A percentile compares a stretch with the other conserved stretches of the same genome.
Conservation (phyloP, 2,329 filamentous ascomycete genomes). For the Nakataea oryzae region DNA sequence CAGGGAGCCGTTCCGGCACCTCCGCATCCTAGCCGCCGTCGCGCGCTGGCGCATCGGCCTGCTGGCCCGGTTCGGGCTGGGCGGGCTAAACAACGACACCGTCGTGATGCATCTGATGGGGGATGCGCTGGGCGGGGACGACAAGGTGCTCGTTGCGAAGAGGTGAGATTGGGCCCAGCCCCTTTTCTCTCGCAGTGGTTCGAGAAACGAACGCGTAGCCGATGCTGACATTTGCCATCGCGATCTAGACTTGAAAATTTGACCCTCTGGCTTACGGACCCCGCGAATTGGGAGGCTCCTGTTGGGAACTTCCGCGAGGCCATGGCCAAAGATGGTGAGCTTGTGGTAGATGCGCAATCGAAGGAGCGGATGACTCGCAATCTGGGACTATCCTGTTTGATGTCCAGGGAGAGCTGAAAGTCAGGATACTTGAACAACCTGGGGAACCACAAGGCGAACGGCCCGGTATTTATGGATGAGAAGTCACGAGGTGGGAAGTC, state of each 20-base stretch:
- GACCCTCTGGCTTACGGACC: conserved; percentile 4
- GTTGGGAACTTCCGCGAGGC: background rate
- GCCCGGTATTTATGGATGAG: too few species aligned
- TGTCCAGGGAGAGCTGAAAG: background rate
- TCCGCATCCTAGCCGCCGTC: conserved; percentile 6
- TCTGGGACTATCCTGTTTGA: background rate
- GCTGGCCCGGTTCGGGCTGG: conserved; percentile 4
- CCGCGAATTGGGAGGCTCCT: conserved; percentile 1
- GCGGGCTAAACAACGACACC: conserved; percentile 3
- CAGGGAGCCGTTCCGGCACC: conserved; percentile 6
- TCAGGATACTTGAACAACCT: too few species aligned
- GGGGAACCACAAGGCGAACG: too few species aligned
- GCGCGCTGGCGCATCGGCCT: conserved; percentile 5
- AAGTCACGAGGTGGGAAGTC: too few species aligned
- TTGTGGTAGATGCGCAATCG: background rate
- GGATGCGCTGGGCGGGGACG: conserved; percentile 1
- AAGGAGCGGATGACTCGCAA: background rate
- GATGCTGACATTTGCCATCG: conserved; percentile 3
- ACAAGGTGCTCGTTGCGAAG: conserved; percentile 1
- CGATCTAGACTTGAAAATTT: background rate
- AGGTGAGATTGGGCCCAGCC: background rate
- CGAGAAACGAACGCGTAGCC: too few species aligned
- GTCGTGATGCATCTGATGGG: conserved; percentile 5
- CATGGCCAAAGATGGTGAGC: background rate
- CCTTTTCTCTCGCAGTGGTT: background rate